These are phyloP conservation scores for Hirschioporus abietinus DNA, from an alignment of 768 basidiomycete species.

Conservation along the genomic window DNA sequence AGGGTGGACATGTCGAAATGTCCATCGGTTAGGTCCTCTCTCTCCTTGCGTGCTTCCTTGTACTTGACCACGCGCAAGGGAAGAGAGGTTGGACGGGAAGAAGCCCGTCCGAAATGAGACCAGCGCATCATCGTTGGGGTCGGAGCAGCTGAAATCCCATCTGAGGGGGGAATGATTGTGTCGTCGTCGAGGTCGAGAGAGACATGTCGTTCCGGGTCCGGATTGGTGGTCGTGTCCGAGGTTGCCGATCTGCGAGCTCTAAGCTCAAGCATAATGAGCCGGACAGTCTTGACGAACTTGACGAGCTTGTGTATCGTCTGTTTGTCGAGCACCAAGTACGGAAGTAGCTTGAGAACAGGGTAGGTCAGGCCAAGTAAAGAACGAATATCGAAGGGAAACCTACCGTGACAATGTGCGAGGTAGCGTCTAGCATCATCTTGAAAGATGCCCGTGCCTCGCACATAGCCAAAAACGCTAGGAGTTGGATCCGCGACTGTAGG, in stretches of 20 bases:
- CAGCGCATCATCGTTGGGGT: background rate
- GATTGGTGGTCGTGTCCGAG: background rate
- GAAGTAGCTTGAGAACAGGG: background rate
- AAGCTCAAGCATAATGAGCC: background rate
- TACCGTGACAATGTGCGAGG: background rate
- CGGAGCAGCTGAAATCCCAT: background rate
- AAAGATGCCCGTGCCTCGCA: background rate
- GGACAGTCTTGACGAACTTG: background rate
- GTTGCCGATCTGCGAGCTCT: background rate
- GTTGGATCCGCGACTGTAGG: background rate
- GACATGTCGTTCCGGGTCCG: background rate
- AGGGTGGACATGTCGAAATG: background rate
- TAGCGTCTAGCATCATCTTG: background rate
- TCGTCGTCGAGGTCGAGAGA: background rate
- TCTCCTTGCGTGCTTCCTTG: too few species aligned
- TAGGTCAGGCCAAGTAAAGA: background rate
- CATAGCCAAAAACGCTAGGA: background rate
- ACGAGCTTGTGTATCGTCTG: background rate
- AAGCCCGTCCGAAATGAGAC: background rate
- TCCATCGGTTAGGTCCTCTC: background rate
- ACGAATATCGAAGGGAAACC: background rate
- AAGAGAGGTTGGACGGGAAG: too few species aligned
- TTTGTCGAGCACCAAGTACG: background rate
- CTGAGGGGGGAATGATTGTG: background rate
- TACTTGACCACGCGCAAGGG: too few species aligned